Percentiles rank a stretch among this genome's conserved stretches.
Evolutionary conservation across 805 yeast species (phyloP).

Genomic region (Starmerella apicola): DNA sequence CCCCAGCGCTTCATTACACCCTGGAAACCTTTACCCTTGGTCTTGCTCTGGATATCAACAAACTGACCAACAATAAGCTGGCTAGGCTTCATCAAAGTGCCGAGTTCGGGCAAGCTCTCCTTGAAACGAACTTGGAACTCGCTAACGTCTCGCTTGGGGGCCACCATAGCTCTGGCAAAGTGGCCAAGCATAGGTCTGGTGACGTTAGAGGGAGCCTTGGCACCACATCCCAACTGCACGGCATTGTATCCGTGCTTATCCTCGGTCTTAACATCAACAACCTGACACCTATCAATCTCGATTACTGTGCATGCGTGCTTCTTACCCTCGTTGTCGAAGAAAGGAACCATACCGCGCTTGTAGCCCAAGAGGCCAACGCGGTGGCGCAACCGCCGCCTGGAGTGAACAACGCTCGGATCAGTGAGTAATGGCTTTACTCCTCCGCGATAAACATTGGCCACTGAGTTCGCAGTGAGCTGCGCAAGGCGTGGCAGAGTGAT

Average conservation of each 20-base stretch:
- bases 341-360: slow-evolving; percentile 80
- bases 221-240: slow-evolving; percentile 77
- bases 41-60: slow-evolving; percentile 65
- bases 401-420: slow-evolving; percentile 55
- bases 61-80: slow-evolving; percentile 72
- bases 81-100: slow-evolving; percentile 69
- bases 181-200: slow-evolving; percentile 60
- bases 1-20: slow-evolving; percentile 97
- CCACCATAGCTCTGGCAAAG: slow-evolving; percentile 63
- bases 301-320: slow-evolving; percentile 75
- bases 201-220: slow-evolving; percentile 48
- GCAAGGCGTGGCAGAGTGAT: slow-evolving; percentile 18
- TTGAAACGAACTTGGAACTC: slow-evolving; percentile 71
- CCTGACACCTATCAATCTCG: slow-evolving; percentile 82
- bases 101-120: slow-evolving; percentile 57
- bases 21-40: slow-evolving; percentile 92
- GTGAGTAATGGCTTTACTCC: slow-evolving; percentile 45
- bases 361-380: slow-evolving; percentile 79
- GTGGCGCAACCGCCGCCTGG: slow-evolving; percentile 55
- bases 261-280: slow-evolving; percentile 53
- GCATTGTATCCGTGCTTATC: slow-evolving; percentile 73
- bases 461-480: slow-evolving; percentile 26
- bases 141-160: slow-evolving; percentile 63
- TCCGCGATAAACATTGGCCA: slow-evolving; percentile 26
- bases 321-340: slow-evolving; percentile 54